Percentiles rank a stretch among this genome's conserved stretches.
phyloP scores from a whole-genome alignment of 2,329 filamentous ascomycete genomes.

The Myriosclerotinia curreyana region DNA sequence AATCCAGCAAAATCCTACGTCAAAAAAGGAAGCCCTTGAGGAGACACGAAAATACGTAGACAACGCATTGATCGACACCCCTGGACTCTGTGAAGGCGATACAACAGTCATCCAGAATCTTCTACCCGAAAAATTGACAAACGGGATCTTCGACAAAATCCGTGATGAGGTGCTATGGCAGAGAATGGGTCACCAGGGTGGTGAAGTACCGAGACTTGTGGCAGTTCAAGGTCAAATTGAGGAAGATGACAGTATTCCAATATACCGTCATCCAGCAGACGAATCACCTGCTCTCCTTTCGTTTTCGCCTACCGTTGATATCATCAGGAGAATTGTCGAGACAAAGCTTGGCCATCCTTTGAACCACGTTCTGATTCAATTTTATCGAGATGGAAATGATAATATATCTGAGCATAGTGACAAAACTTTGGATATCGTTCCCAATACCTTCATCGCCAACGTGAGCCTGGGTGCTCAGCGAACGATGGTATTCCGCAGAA shows the following conservation, averaged over 20 bases:
- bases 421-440: constrained; percentile 88
- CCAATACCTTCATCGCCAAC: constrained; percentile 81
- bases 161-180: constrained; percentile 80
- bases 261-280: constrained; percentile 95
- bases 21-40: neutral
- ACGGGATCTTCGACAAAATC: constrained; percentile 65
- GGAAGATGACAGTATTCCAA: constrained; percentile 69
- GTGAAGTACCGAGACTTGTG: constrained; percentile 86
- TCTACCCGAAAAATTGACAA: constrained; percentile 55
- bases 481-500: constrained; percentile 85
- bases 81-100: constrained; percentile 69
- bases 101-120: constrained; percentile 71
- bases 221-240: constrained; percentile 77
- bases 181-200: constrained; percentile 87
- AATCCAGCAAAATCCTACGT: constrained; percentile 4
- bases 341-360: constrained; percentile 70
- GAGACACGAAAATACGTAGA: neutral
- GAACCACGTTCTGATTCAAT: constrained; percentile 90
- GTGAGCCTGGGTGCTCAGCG: constrained; percentile 89
- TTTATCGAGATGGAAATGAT: constrained; percentile 85
- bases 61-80: neutral
- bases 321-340: constrained; percentile 68
- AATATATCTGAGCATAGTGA: constrained; percentile 97
- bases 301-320: constrained; percentile 71
- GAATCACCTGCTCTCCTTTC: constrained; percentile 73